Percentiles rank a stretch among this genome's conserved stretches.
phyloP scores from a whole-genome alignment of 345 rosid genomes.

The Salix purpurea region DNA sequence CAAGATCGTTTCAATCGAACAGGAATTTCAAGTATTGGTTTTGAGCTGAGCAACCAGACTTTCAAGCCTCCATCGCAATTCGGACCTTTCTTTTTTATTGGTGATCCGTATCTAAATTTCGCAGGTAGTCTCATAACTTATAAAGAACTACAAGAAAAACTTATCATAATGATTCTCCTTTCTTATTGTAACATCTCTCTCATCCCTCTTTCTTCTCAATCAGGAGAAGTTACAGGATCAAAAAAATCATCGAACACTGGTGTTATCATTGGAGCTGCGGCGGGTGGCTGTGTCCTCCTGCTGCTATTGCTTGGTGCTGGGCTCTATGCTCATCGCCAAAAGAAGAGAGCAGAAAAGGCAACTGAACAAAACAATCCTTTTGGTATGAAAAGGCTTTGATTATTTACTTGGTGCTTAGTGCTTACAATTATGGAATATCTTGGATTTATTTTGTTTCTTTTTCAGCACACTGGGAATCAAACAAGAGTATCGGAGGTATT shows the following conservation, averaged over 20 bases:
- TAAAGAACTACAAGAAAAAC: neutral
- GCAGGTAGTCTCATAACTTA: constrained; percentile 36
- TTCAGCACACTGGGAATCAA: constrained; percentile 63
- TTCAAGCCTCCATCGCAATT: constrained; percentile 50
- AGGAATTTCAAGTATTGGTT: constrained; percentile 37
- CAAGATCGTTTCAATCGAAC: constrained; percentile 46
- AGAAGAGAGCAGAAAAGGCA: constrained; percentile 67
- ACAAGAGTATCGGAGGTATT: constrained; percentile 46
- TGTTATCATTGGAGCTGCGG: constrained; percentile 64
- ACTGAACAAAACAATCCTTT: constrained; percentile 58
- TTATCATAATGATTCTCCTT: neutral
- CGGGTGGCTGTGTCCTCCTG: constrained; percentile 50
- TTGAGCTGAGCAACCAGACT: constrained; percentile 56
- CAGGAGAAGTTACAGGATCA: constrained; percentile 22
- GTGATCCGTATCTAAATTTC: constrained; percentile 33
- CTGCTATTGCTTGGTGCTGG: constrained; percentile 55
- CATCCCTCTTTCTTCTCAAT: neutral
- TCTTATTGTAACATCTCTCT: neutral
- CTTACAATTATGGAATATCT: neutral
- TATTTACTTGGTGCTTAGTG: neutral
- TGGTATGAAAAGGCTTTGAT: constrained; percentile 34
- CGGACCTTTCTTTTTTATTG: constrained; percentile 62
- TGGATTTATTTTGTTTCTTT: neutral
- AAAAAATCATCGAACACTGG: constrained; percentile 40
- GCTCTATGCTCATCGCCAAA: constrained; percentile 62